phyloP scores from a whole-genome alignment of 495 filamentous ascomycete species.

The Penicillium simplicissimum region DNA sequence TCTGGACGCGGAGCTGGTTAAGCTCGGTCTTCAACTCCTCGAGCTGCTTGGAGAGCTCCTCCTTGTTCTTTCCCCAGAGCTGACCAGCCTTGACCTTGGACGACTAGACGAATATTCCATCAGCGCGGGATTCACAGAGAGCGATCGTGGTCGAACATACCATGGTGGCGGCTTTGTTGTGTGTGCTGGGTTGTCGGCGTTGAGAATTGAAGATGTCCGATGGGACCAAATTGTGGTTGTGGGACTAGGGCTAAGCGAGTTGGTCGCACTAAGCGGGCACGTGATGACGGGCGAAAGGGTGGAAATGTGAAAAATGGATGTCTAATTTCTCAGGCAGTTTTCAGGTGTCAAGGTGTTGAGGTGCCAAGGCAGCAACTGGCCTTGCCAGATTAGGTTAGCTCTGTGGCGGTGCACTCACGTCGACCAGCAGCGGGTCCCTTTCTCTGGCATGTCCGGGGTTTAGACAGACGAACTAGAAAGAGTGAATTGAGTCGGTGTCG shows the following conservation, averaged over 20 bases:
- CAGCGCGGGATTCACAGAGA: conserved; percentile 18
- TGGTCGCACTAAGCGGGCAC: conserved; percentile 43
- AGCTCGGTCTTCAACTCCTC: conserved; percentile 93
- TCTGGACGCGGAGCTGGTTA: conserved; percentile 89
- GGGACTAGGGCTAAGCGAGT: conserved; percentile 55
- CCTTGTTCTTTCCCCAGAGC: conserved; percentile 99
- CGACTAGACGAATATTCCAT: conserved; percentile 58
- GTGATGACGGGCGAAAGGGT: conserved; percentile 28
- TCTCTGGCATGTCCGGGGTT: conserved; percentile 18
- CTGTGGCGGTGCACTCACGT: conserved; percentile 17
- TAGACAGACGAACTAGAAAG: not conserved
- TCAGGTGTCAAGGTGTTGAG: not conserved
- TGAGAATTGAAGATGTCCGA: conserved; percentile 52
- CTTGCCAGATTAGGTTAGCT: conserved; percentile 18
- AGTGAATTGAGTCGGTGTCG: conserved; percentile 2
- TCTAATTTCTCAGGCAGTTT: conserved; percentile 9
- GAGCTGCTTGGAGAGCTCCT: conserved; percentile 91
- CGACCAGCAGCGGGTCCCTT: conserved; percentile 19
- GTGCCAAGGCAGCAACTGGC: not conserved
- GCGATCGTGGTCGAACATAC: conserved; percentile 37
- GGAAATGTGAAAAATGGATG: not conserved
- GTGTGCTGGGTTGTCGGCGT: conserved; percentile 51
- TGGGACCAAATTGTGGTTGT: conserved; percentile 52
- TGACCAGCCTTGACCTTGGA: conserved; percentile 90
- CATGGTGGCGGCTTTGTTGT: conserved; percentile 51